Percentiles rank a stretch among this genome's conserved stretches.
Evolutionary conservation across 1,139 yeast species (phyloP).

Genomic region (Sugiyamaella sp.): DNA sequence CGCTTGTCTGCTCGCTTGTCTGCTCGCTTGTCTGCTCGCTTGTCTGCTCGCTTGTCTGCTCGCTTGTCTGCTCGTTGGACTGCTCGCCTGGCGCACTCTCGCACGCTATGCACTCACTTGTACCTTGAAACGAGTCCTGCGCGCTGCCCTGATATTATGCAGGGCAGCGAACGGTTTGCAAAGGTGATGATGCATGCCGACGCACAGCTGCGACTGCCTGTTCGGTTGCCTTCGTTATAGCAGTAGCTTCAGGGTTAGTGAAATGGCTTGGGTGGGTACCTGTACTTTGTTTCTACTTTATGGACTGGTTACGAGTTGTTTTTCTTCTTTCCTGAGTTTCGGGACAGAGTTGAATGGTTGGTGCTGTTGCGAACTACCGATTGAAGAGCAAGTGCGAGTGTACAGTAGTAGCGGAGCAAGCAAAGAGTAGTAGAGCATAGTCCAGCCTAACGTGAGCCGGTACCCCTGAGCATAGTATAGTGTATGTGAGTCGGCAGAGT

Average conservation of each 20-base stretch:
- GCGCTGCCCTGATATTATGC: conserved; percentile 1
- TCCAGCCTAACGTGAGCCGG: no score
- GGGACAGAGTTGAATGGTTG: no score
- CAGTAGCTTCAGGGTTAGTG: not conserved
- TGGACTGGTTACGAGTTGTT: not conserved
- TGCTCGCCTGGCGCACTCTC: not conserved
- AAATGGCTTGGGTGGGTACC: not conserved
- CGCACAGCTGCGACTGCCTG: not conserved
- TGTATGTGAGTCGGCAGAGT: no score
- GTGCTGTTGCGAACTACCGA: no score
- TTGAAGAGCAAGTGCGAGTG: no score
- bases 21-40: no score
- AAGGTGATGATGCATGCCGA: conserved; percentile 2
- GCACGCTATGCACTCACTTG: not conserved
- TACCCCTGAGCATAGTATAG: no score
- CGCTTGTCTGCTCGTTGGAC: not conserved
- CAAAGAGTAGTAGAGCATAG: no score
- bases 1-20: no score
- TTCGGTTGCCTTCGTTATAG: conserved; percentile 3
- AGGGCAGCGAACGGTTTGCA: not conserved
- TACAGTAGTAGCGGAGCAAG: no score
- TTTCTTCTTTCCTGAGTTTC: not conserved
- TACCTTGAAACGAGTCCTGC: not conserved
- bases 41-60: no score
- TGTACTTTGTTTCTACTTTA: not conserved